Percentiles rank a stretch among this genome's conserved stretches.
phyloP scores from a whole-genome alignment of 139 green algal species.

The Protoeuglena noctilucae region DNA sequence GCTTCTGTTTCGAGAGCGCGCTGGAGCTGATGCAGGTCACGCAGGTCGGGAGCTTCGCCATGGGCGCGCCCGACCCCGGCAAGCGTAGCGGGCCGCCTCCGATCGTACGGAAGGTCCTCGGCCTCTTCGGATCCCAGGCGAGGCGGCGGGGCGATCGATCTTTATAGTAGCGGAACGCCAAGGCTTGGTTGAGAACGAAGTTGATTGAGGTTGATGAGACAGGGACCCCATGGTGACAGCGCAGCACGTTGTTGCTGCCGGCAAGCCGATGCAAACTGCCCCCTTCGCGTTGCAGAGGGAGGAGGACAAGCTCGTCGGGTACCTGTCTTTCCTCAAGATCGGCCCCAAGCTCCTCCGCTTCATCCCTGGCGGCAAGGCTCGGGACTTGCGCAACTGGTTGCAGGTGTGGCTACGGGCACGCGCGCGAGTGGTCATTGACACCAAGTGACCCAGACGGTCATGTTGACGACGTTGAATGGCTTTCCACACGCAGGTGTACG shows the following conservation, averaged over 20 bases:
- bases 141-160: too few relatives aligned
- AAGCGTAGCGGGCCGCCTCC: conserved; percentile 71
- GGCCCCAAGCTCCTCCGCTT: conserved; percentile 92
- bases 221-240: too few relatives aligned
- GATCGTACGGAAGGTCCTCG: conserved; percentile 71
- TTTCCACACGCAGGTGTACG: background rate
- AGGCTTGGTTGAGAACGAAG: too few relatives aligned
- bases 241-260: too few relatives aligned
- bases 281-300: too few relatives aligned
- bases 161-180: too few relatives aligned
- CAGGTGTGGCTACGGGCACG: too few relatives aligned
- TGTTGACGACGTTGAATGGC: conserved; percentile 6
- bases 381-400: conserved; percentile 85
- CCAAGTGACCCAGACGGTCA: conserved; percentile 17
- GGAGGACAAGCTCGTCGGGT: conserved; percentile 89
- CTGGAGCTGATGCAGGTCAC: conserved; percentile 90
- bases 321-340: conserved; percentile 64
- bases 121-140: conserved; percentile 3
- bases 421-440: conserved; percentile 5
- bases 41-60: conserved; percentile 51
- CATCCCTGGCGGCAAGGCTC: conserved; percentile 72
- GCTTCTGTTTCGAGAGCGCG: conserved; percentile 87
- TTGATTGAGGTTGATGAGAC: too few relatives aligned
- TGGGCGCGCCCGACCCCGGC: conserved; percentile 29
- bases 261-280: too few relatives aligned